These are phyloP conservation scores for Lepiota venenata DNA, from an alignment of 768 basidiomycete genomes.

Conservation along the genomic window DNA sequence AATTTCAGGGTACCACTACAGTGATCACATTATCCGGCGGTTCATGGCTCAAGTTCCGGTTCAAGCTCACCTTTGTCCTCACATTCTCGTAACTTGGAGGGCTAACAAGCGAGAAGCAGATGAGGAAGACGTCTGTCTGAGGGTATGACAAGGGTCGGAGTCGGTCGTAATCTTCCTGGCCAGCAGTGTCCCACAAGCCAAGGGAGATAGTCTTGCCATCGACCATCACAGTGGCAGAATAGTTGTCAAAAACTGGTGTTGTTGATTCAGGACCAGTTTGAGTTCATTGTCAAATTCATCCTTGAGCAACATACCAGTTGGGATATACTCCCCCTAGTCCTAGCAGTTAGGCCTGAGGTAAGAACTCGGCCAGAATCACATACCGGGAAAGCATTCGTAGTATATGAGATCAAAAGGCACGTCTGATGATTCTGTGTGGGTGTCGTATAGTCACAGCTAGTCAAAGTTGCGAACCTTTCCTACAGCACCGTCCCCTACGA, in stretches of 20 bases:
- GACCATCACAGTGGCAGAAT: conserved; percentile 98
- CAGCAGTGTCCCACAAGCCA: conserved; percentile 99
- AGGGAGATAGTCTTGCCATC: conserved; percentile 98
- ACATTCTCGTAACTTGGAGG: conserved; percentile 99
- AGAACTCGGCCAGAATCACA: conserved; percentile 27
- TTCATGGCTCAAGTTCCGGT: neutral
- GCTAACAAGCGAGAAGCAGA: conserved; percentile 97
- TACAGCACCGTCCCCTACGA: conserved; percentile 98
- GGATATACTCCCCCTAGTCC: conserved; percentile 89
- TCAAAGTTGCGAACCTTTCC: conserved; percentile 70
- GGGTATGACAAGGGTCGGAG: conserved; percentile 98
- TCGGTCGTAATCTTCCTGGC: conserved; percentile 98
- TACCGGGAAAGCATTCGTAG: conserved; percentile 96
- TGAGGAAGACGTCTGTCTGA: conserved; percentile 98
- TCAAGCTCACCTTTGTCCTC: conserved; percentile 78
- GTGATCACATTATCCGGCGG: conserved; percentile 13
- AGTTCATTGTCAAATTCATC: conserved; percentile 4
- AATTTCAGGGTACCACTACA: conserved; percentile 94
- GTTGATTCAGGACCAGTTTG: conserved; percentile 4
- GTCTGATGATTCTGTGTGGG: conserved; percentile 54
- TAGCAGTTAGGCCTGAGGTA: conserved; percentile 16
- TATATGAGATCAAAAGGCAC: conserved; percentile 98
- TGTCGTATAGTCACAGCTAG: conserved; percentile 5
- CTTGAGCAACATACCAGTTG: conserved; percentile 61
- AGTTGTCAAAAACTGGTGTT: conserved; percentile 93